These are phyloP conservation scores for Hericium erinaceus DNA, from an alignment of 768 basidiomycete species.

Conservation along the genomic window DNA sequence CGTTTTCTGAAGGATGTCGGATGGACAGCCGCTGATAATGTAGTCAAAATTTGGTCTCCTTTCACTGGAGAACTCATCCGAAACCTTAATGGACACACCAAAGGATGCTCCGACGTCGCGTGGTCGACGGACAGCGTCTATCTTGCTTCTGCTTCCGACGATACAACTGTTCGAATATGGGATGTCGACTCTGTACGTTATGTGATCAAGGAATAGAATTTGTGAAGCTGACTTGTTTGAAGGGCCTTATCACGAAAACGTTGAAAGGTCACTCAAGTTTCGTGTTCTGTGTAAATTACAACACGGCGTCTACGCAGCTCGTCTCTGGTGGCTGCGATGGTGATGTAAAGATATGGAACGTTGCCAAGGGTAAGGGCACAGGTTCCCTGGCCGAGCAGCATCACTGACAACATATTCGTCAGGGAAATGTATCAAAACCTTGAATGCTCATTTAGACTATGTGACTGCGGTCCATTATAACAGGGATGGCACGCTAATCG, in stretches of 20 bases:
- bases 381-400: neutral
- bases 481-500: slow-evolving; percentile 81
- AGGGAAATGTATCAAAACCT: slow-evolving; percentile 79
- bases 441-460: slow-evolving; percentile 91
- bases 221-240: neutral
- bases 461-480: slow-evolving; percentile 95
- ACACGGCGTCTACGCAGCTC: slow-evolving; percentile 76
- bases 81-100: slow-evolving; percentile 65
- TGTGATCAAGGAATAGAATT: too few species aligned
- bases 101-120: slow-evolving; percentile 82
- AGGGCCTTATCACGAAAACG: slow-evolving; percentile 64
- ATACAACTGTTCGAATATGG: slow-evolving; percentile 85
- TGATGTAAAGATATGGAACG: slow-evolving; percentile 89
- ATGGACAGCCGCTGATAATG: slow-evolving; percentile 57
- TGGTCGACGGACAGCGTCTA: slow-evolving; percentile 80
- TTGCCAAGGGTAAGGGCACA: slow-evolving; percentile 50
- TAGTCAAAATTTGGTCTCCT: slow-evolving; percentile 78
- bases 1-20: neutral
- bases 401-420: neutral
- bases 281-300: slow-evolving; percentile 91
- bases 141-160: slow-evolving; percentile 89
- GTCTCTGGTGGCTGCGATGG: slow-evolving; percentile 93
- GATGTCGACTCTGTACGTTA: slow-evolving; percentile 64
- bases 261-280: slow-evolving; percentile 79
- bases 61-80: slow-evolving; percentile 70